A percentile compares a stretch with the other conserved stretches of the same genome.
phyloP scores from a whole-genome alignment of 768 basidiomycete species.

The Boletus fagicola region DNA sequence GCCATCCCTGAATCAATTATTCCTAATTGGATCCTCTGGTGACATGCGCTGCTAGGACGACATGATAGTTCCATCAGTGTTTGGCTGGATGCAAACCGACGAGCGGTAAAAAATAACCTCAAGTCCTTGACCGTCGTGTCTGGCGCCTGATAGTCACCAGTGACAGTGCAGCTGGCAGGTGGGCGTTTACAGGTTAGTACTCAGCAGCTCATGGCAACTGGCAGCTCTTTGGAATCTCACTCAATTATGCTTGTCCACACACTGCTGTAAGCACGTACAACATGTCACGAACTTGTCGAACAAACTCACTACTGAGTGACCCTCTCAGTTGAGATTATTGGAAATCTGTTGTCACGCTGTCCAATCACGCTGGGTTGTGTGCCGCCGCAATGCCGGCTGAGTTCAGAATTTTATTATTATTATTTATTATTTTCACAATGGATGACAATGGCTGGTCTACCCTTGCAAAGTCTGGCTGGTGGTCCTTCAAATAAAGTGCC shows the following conservation, averaged over 20 bases:
- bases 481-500: neutral
- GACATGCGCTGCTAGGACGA: slow-evolving; percentile 1
- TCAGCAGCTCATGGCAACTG: no score
- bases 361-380: neutral
- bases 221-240: no score
- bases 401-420: neutral
- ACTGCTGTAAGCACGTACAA: neutral
- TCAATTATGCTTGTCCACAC: neutral
- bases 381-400: neutral
- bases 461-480: no score
- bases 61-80: neutral
- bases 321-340: neutral
- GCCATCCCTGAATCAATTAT: slow-evolving; percentile 4
- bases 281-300: neutral
- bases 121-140: neutral
- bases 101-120: slow-evolving; percentile 2
- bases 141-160: neutral
- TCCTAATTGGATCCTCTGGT: slow-evolving; percentile 15
- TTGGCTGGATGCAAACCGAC: neutral
- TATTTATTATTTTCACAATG: no score
- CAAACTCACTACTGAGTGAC: neutral
- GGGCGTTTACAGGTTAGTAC: neutral
- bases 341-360: neutral
- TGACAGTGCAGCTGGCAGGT: no score
- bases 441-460: no score